Percentiles rank a stretch among this genome's conserved stretches.
These are phyloP conservation scores for Diaporthe sp. DNA, from an alignment of 2,329 filamentous ascomycete species.

Conservation along the genomic window DNA sequence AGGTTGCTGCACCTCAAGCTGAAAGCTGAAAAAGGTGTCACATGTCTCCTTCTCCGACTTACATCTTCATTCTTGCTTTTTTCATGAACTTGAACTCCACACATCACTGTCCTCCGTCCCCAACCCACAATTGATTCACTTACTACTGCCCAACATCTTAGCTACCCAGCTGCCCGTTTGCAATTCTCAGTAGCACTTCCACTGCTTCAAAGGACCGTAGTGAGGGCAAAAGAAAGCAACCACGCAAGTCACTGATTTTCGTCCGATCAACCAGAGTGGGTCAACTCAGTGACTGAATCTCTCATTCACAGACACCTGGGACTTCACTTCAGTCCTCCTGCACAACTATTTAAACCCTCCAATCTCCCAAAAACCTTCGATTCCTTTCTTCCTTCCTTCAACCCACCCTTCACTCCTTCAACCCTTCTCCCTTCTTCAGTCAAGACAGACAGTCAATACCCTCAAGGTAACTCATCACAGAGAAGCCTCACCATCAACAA, in stretches of 20 bases:
- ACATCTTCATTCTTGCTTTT: background rate
- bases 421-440: background rate
- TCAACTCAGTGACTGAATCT: background rate
- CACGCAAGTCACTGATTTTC: background rate
- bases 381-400: background rate
- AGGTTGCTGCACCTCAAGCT: too few relatives aligned
- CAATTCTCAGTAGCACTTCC: background rate
- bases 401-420: background rate
- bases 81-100: background rate
- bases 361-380: background rate
- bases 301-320: too few relatives aligned
- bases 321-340: too few relatives aligned
- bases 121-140: background rate
- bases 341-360: background rate
- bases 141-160: background rate
- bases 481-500: background rate
- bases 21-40: too few relatives aligned
- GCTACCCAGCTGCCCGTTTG: background rate
- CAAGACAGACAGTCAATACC: background rate
- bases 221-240: background rate
- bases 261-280: background rate
- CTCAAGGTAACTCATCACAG: background rate
- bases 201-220: background rate
- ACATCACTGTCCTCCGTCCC: too few relatives aligned
- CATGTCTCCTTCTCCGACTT: too few relatives aligned